Conservation (phyloP, 108 stramenopile genomes). For the Phaeodactylum tricornutum region DNA sequence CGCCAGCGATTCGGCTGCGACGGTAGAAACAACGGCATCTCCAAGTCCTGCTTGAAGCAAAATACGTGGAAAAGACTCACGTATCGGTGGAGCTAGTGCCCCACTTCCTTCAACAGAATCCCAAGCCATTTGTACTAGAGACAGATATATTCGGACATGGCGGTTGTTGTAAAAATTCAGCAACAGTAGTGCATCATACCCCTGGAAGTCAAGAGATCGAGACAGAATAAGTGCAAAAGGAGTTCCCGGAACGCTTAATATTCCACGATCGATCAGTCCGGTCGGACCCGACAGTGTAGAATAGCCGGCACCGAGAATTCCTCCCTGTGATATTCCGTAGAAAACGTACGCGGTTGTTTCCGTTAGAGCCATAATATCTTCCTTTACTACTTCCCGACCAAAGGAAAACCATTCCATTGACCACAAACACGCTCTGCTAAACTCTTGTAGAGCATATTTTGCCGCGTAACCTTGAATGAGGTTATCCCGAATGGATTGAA, state of each 20-base stretch:
- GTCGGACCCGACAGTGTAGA: slow-evolving; percentile 23
- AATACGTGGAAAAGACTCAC: slow-evolving; percentile 22
- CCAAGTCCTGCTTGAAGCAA: slow-evolving; percentile 56
- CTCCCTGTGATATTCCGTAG: slow-evolving; percentile 76
- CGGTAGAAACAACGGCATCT: slow-evolving; percentile 46
- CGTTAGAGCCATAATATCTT: slow-evolving; percentile 3
- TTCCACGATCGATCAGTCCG: slow-evolving; percentile 41
- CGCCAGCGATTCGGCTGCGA: slow-evolving; percentile 58
- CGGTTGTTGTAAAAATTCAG: slow-evolving; percentile 56
- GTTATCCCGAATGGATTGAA: slow-evolving; percentile 21
- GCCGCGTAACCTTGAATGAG: slow-evolving; percentile 39
- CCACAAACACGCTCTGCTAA: slow-evolving; percentile 13
- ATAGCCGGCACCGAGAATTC: slow-evolving; percentile 65
- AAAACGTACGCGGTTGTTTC: slow-evolving; percentile 22
- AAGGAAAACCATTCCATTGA: slow-evolving; percentile 15
- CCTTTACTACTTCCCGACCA: background rate
- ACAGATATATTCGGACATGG: slow-evolving; percentile 49
- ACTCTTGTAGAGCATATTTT: slow-evolving; percentile 30
- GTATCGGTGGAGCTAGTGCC: slow-evolving; percentile 29
- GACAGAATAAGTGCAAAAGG: slow-evolving; percentile 63
- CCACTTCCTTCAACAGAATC: slow-evolving; percentile 58
- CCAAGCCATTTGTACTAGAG: slow-evolving; percentile 64
- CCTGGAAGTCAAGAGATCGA: slow-evolving; percentile 40
- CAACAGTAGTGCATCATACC: slow-evolving; percentile 43
- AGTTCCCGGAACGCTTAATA: slow-evolving; percentile 59